These are phyloP conservation scores for Globisporangium barbulae DNA, from an alignment of 352 stramenopile genomes.

Conservation along the genomic window DNA sequence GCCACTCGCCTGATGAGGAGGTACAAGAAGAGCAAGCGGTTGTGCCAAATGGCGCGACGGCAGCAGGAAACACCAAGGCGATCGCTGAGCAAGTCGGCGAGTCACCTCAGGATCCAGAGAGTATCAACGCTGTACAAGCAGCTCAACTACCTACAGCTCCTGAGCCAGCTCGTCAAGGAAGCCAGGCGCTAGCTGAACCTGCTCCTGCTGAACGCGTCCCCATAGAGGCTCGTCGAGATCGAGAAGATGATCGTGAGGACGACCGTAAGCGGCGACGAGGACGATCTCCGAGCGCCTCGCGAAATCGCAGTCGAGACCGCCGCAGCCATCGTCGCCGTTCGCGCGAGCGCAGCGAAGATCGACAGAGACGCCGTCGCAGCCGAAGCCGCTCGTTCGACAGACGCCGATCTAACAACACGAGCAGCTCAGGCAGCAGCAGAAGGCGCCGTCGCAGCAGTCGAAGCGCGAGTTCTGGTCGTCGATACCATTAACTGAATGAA, in stretches of 20 bases:
- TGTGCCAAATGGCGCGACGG: background rate
- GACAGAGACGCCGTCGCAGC: constrained; percentile 1
- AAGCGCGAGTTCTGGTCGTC: constrained; percentile 11
- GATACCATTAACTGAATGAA: constrained; percentile 14
- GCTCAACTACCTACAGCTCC: background rate
- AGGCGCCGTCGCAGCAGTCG: constrained; percentile 11
- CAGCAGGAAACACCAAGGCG: background rate
- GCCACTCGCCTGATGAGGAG: constrained; percentile 3
- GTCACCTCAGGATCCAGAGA: constrained; percentile 11
- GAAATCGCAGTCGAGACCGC: constrained; percentile 20
- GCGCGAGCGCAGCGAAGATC: constrained; percentile 11
- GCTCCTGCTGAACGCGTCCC: background rate
- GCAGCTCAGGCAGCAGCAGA: constrained; percentile 1
- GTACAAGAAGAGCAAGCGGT: background rate
- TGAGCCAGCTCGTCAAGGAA: background rate
- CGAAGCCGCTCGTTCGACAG: constrained; percentile 20
- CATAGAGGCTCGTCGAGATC: background rate
- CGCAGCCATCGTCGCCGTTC: constrained; percentile 19
- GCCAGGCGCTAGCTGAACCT: background rate
- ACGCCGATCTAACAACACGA: background rate
- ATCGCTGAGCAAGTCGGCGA: background rate
- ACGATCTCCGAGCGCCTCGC: constrained; percentile 13
- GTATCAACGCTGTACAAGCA: background rate
- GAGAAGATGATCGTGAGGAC: background rate
- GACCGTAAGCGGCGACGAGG: background rate